These are phyloP conservation scores for Adiantum capillusveneris DNA, from an alignment of 75 land plant genomes.

Conservation along the genomic window DNA sequence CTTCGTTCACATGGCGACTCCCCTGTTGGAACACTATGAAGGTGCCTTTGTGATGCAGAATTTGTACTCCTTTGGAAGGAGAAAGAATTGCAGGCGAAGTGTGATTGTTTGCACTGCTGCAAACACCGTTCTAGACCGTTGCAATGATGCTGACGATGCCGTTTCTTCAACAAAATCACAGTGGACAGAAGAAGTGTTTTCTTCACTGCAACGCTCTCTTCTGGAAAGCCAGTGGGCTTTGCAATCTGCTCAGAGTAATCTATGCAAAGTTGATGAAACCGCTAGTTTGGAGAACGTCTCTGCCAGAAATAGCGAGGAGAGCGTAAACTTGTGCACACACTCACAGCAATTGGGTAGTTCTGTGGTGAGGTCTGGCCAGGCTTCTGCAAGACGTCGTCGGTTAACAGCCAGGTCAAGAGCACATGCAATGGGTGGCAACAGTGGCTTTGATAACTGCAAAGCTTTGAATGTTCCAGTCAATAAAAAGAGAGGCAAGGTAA, in stretches of 20 bases:
- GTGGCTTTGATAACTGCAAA: neutral
- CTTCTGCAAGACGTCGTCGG: constrained; percentile 1
- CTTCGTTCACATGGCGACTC: too few relatives aligned
- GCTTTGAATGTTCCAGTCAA: neutral
- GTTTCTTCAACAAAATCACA: neutral
- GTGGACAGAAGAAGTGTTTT: neutral
- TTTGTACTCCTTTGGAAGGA: too few relatives aligned
- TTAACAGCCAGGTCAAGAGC: neutral
- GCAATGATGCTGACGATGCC: too few relatives aligned
- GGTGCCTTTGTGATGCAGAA: too few relatives aligned
- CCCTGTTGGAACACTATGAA: too few relatives aligned
- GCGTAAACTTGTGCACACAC: neutral
- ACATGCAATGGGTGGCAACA: neutral
- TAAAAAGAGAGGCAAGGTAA: neutral
- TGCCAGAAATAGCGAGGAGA: neutral
- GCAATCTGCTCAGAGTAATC: neutral
- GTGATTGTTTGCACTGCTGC: too few relatives aligned
- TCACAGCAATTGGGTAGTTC: too few relatives aligned
- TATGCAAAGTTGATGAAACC: neutral
- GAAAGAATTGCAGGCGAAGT: too few relatives aligned
- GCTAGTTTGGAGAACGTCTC: neutral
- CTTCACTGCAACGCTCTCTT: neutral
- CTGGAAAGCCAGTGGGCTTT: constrained; percentile 1
- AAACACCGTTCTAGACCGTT: too few relatives aligned
- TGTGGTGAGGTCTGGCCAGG: neutral